phyloP scores from a whole-genome alignment of 108 stramenopile genomes.

The Cylindrotheca closterium region DNA sequence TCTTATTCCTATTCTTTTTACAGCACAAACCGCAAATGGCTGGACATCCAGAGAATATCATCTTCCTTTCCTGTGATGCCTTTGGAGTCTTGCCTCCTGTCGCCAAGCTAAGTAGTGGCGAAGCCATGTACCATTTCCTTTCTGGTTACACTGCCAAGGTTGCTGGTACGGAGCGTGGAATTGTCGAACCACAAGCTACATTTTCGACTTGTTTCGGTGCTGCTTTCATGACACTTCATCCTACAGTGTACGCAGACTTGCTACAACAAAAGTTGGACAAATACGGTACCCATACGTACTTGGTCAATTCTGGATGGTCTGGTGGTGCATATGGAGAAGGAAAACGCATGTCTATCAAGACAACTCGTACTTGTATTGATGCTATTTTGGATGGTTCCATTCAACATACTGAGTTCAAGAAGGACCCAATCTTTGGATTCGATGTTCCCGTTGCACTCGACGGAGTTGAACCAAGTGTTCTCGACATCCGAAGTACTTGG shows the following conservation, averaged over 20 bases:
- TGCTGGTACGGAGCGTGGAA: constrained; percentile 97
- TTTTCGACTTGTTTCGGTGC: constrained; percentile 97
- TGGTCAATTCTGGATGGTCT: constrained; percentile 98
- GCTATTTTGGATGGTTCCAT: constrained; percentile 95
- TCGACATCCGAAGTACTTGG: constrained; percentile 92
- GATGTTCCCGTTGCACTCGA: constrained; percentile 85
- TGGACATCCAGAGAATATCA: constrained; percentile 93
- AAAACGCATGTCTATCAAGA: constrained; percentile 96
- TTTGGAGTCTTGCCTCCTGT: constrained; percentile 98
- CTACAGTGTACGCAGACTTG: constrained; percentile 94
- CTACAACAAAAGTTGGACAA: constrained; percentile 88
- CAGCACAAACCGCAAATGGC: constrained; percentile 92
- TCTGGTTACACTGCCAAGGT: constrained; percentile 98
- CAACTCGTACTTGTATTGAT: constrained; percentile 92
- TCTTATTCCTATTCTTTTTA: constrained; percentile 3
- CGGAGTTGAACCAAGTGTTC: constrained; percentile 74
- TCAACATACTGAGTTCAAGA: constrained; percentile 68
- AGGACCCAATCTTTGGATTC: constrained; percentile 91
- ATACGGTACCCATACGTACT: constrained; percentile 87
- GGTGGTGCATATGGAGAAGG: constrained; percentile 95
- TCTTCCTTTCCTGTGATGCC: constrained; percentile 97
- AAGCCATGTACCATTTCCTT: constrained; percentile 98
- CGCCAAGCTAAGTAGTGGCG: constrained; percentile 85
- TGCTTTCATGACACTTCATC: constrained; percentile 96
- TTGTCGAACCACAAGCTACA: constrained; percentile 91